Evolutionary conservation across 192 early-diverging fungal species (phyloP).

Genomic region (Gonapodya prolifera): DNA sequence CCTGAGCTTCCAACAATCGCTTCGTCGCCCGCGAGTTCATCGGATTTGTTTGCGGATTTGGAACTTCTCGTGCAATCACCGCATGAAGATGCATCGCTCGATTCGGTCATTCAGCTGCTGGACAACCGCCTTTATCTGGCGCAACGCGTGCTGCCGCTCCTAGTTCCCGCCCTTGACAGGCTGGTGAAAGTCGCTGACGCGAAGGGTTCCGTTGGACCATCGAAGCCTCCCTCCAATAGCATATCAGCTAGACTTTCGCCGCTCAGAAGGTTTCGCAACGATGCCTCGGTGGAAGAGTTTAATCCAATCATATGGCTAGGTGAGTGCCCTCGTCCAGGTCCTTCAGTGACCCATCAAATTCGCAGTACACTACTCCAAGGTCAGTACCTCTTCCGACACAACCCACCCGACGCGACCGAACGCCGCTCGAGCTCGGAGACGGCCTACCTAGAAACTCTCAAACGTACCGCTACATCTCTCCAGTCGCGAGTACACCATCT

Average conservation of each 20-base stretch:
- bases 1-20: too few relatives aligned
- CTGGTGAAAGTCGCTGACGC: not conserved
- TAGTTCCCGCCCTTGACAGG: not conserved
- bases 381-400: not conserved
- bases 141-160: not conserved
- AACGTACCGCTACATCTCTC: not conserved
- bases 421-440: not conserved
- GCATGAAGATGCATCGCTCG: not conserved
- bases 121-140: not conserved
- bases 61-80: too few relatives aligned
- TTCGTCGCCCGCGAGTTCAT: too few relatives aligned
- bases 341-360: not conserved
- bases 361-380: not conserved
- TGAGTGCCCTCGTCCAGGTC: not conserved
- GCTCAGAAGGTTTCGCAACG: not conserved
- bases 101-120: not conserved
- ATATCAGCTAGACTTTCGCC: not conserved
- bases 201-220: not conserved
- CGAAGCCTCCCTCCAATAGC: not conserved
- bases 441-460: not conserved
- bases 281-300: not conserved
- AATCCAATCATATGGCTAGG: not conserved
- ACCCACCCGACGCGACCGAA: not conserved
- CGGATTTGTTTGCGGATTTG: too few relatives aligned
- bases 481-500: not conserved